Evolutionary conservation across 2,329 filamentous ascomycete species (phyloP).

Genomic region (Lasiodiplodia sp.): DNA sequence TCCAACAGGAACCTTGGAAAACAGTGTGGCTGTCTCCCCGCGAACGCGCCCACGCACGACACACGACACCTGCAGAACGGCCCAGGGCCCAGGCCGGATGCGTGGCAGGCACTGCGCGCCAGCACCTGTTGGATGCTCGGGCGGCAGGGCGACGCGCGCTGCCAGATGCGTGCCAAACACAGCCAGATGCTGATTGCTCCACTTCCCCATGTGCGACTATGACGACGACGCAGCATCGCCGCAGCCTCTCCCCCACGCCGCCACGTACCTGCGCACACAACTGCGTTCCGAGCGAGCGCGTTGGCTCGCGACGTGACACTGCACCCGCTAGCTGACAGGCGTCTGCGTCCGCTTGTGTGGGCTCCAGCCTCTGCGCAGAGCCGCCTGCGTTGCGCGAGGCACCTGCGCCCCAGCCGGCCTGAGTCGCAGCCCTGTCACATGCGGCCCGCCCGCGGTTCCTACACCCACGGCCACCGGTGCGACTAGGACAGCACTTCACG

Average conservation of each 20-base stretch:
- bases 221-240: not conserved
- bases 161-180: not conserved
- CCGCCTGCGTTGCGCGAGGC: slow-evolving; percentile 18
- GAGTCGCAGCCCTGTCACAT: slow-evolving; percentile 14
- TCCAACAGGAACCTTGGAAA: slow-evolving; percentile 7
- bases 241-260: not conserved
- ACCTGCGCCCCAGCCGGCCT: not conserved
- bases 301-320: slow-evolving; percentile 41
- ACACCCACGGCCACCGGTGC: not conserved
- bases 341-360: slow-evolving; percentile 7
- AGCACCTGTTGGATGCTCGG: not conserved
- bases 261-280: slow-evolving; percentile 31
- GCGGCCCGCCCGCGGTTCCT: not conserved
- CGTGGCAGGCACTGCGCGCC: not conserved
- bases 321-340: slow-evolving; percentile 20
- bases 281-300: slow-evolving; percentile 36
- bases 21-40: not conserved
- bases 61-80: slow-evolving; percentile 1
- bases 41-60: not conserved
- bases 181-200: not conserved
- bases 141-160: not conserved
- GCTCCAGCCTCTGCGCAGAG: slow-evolving; percentile 1
- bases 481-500: slow-evolving; percentile 5
- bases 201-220: slow-evolving; percentile 1
- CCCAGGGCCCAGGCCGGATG: not conserved